Evolutionary conservation across 106 monocot species (phyloP).

Genomic region (Triglochin maritima): DNA sequence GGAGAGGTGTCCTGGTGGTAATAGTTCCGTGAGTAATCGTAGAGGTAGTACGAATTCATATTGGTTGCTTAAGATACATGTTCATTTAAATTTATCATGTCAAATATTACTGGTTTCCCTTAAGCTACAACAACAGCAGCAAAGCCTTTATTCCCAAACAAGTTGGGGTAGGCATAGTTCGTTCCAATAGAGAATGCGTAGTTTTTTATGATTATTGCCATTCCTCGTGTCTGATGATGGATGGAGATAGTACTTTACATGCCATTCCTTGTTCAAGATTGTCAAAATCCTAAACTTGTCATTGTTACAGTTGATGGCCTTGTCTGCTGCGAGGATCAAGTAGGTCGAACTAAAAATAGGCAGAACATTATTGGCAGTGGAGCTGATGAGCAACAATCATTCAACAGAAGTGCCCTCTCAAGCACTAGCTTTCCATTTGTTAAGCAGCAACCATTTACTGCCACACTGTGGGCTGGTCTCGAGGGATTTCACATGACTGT

Average conservation of each 20-base stretch:
- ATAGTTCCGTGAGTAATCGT: not conserved
- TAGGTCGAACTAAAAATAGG: slow-evolving; percentile 14
- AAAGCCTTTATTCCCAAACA: too few relatives aligned
- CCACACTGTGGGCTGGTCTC: slow-evolving; percentile 65
- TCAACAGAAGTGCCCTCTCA: slow-evolving; percentile 9
- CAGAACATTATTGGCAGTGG: slow-evolving; percentile 23
- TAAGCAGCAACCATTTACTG: slow-evolving; percentile 52
- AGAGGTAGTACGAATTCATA: not conserved
- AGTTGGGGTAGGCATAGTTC: not conserved
- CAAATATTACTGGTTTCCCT: too few relatives aligned
- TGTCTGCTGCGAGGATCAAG: slow-evolving; percentile 50
- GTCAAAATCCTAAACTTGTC: not conserved
- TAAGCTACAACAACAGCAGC: too few relatives aligned
- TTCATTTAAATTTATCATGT: not conserved
- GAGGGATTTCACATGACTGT: slow-evolving; percentile 88
- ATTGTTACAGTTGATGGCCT: slow-evolving; percentile 61
- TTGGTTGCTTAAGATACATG: not conserved
- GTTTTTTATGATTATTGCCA: not conserved
- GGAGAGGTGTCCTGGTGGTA: slow-evolving; percentile 50
- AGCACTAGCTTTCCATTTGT: slow-evolving; percentile 48
- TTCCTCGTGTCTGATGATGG: not conserved
- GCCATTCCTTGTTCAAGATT: not conserved
- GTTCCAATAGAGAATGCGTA: not conserved
- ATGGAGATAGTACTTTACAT: not conserved
- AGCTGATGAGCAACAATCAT: slow-evolving; percentile 8